Evolutionary conservation across 2,329 filamentous ascomycete species (phyloP), one percentile per base, ranked within the genome.

Genomic region (Fusarium mexicanum): DNA sequence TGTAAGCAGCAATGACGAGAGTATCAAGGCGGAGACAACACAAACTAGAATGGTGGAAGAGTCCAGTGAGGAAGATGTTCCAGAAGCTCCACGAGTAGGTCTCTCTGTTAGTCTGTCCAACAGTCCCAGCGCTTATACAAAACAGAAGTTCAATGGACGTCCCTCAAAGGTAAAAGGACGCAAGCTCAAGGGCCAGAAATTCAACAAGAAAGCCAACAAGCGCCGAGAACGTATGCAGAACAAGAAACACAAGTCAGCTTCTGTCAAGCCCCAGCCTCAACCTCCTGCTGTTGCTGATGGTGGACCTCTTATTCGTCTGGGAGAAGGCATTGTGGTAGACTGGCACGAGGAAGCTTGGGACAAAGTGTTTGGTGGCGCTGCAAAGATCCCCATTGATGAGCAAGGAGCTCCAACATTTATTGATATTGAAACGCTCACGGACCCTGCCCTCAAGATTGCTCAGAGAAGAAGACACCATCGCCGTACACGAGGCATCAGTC

Each of bases 241-340:
- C 31, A 86, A 86, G 75, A 80, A 84, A 40, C 77, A 80, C 11
- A 83, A 83, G 60, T 79, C 73, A 9, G 61, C 75, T 24, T 54
- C 69, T 10, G 76, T 83, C 43, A 78, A 83, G 60, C 80, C 81
- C 31, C 81, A 83, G 67, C 82, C 82, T 11, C 81, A 79, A 63
- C 82, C 83, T 26, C 81, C 82, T 13, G 82, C 83, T 33, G 79
- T 83, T 35, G 81, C 83, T 16, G 84, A 85, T 72, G 86, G 88
- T 22, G 90, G 89, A 8, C 90, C 92, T 1, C 85, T 97, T 46
- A 88, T 98, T 74, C 90, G 93, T 41, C 88, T 96, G 33, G 92
- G 93, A 58, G 96, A 99, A 82, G 94, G 90, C 31, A 91, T 99
- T 54, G 86, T 98, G 11, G 89, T 98, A 17, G 95, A 98, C 77